Conservation (phyloP, 495 filamentous ascomycete genomes). For the Penicillium parvum region DNA sequence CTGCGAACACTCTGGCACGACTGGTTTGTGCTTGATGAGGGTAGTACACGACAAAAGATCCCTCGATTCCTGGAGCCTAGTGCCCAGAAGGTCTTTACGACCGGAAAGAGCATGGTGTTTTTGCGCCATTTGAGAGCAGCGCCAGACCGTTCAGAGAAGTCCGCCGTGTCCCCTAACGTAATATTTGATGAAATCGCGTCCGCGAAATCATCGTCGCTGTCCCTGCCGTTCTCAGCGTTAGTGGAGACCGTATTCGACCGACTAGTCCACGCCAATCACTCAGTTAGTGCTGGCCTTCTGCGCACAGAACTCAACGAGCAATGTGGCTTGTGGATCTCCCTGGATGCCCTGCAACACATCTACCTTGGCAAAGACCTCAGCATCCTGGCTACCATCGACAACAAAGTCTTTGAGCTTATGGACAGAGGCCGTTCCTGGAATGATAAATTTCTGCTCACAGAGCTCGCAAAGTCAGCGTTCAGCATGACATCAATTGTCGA, state of each 20-base stretch:
- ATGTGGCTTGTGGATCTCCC: constrained; percentile 60
- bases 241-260: constrained; percentile 63
- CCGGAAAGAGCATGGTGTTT: constrained; percentile 84
- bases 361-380: constrained; percentile 72
- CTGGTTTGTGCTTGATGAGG: constrained; percentile 60
- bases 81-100: constrained; percentile 68
- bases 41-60: constrained; percentile 52
- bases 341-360: constrained; percentile 65
- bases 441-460: constrained; percentile 77
- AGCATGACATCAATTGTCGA: constrained; percentile 47
- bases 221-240: constrained; percentile 71
- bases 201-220: constrained; percentile 26
- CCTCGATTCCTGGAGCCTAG: constrained; percentile 70
- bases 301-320: constrained; percentile 60
- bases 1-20: constrained; percentile 68
- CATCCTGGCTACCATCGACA: constrained; percentile 55
- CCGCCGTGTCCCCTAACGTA: constrained; percentile 37
- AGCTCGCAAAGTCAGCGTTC: constrained; percentile 69
- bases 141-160: constrained; percentile 12
- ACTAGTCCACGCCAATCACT: constrained; percentile 70
- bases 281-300: constrained; percentile 60
- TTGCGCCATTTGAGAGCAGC: constrained; percentile 54
- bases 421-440: constrained; percentile 69
- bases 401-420: constrained; percentile 71
- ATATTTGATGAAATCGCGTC: constrained; percentile 54